Base-by-base conservation (phyloP, 2,329 filamentous ascomycete genomes). In the Neonectria sp. region DNA sequence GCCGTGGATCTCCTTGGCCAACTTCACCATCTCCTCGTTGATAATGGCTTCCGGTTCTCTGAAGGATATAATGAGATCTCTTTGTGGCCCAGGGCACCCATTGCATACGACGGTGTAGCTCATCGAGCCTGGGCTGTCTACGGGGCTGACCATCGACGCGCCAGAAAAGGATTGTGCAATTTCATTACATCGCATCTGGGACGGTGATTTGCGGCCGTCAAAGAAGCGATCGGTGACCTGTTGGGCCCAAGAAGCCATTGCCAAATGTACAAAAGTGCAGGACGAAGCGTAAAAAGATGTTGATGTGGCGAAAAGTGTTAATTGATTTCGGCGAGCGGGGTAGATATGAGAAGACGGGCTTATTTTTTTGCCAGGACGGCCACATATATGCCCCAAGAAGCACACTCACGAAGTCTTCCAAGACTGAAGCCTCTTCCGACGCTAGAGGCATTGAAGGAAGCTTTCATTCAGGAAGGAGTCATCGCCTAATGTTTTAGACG, bases 91-190 rank as follows among this genome's bases (percentile, higher is more conserved):
- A n/a, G 45, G 56, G 27, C 71, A 45, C 45, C 70, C 45, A 53
- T 37, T 70, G 59, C 72, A 75, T 46, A 78, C 31, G 52, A 77
- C 73, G 7, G 75, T 77, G 67, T 77, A 77, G 71, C 76, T 77
- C 68, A 74, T 70, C 17, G 72, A 77, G 31, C 76, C 76, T 48
- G 71, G 76, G 59, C 63, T 75, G 33, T 77, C 73, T 1, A 78
- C 73, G 2, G 65, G 68, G 51, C 63, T 62, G 5, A 75, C 62
- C 3, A 17, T 61, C n/a, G 65, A 70, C 9, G 72, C 70, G 55
- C 70, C 65, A 55, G 68, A 74, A 51, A 75, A 17, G 55, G 62
- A 57, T 27, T 33, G 45, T 7, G 72, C 73, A 63, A 72, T 60
- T 58, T 74, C 58, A 68, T 76, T 62, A 60, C 73, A 77, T 71